A percentile compares a stretch with the other conserved stretches of the same genome.
These are phyloP conservation scores for Ramaria rubella DNA, from an alignment of 768 basidiomycete species.

Conservation along the genomic window DNA sequence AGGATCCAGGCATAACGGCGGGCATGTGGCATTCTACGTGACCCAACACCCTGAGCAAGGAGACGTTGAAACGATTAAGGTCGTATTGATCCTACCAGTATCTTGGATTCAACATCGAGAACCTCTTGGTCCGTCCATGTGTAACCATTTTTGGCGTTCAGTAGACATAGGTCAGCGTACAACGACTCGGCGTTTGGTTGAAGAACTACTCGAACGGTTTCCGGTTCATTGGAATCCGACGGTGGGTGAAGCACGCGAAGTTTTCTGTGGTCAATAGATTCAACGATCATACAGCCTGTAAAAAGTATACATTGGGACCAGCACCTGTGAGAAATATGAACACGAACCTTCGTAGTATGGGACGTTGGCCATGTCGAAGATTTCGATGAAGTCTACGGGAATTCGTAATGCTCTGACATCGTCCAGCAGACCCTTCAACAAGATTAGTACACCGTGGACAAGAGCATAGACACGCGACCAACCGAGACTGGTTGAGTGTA, in stretches of 20 bases:
- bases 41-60: too few species aligned
- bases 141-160: conserved; percentile 50
- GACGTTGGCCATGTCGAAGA: conserved; percentile 65
- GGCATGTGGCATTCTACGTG: conserved; percentile 67
- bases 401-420: conserved; percentile 79
- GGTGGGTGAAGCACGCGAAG: conserved; percentile 26
- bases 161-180: conserved; percentile 70
- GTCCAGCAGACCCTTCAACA: conserved; percentile 63
- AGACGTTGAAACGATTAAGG: too few species aligned
- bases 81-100: conserved; percentile 61
- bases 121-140: conserved; percentile 69
- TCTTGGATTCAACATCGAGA: conserved; percentile 64
- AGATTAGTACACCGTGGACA: background rate
- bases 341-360: conserved; percentile 76
- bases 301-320: background rate
- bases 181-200: conserved; percentile 72
- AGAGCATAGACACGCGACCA: conserved; percentile 11
- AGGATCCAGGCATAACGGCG: conserved; percentile 74
- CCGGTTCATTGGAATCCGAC: conserved; percentile 43
- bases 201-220: conserved; percentile 64
- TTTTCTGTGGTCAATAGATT: conserved; percentile 71
- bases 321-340: background rate
- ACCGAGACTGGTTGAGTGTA: conserved; percentile 74
- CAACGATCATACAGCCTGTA: conserved; percentile 79
- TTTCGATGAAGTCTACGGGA: conserved; percentile 77